These are phyloP conservation scores for Kluyveromyces nonfermentans DNA, from an alignment of 805 yeast species.

Conservation along the genomic window DNA sequence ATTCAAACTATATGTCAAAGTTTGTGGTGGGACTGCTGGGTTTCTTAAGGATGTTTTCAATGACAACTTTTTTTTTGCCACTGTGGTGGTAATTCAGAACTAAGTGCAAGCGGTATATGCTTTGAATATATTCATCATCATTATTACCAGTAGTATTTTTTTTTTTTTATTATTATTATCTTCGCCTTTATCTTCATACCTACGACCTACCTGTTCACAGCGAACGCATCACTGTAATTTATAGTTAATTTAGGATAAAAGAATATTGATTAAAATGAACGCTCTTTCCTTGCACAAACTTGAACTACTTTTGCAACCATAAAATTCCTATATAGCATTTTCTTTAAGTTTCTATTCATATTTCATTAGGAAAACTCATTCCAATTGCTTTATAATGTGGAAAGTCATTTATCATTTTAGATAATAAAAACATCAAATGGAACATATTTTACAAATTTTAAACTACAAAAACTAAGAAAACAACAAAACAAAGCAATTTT, in stretches of 20 bases:
- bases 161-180: no score
- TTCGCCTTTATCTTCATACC: background rate
- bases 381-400: no score
- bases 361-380: no score
- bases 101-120: background rate
- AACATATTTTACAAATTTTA: background rate
- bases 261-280: background rate
- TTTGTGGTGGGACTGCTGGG: background rate
- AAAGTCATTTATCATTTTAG: no score
- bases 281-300: background rate
- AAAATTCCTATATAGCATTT: no score
- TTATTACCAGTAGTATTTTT: no score
- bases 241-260: background rate
- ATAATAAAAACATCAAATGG: no score
- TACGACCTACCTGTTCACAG: background rate
- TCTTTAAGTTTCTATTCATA: no score
- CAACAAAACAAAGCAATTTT: no score
- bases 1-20: background rate
- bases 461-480: no score
- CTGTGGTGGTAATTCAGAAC: background rate
- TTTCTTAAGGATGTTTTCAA: background rate
- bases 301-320: no score
- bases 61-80: conserved; percentile 3
- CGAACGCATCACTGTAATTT: background rate
- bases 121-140: background rate